Base-by-base conservation (phyloP, 2,329 filamentous ascomycete genomes). In the Aspergillus sp. region DNA sequence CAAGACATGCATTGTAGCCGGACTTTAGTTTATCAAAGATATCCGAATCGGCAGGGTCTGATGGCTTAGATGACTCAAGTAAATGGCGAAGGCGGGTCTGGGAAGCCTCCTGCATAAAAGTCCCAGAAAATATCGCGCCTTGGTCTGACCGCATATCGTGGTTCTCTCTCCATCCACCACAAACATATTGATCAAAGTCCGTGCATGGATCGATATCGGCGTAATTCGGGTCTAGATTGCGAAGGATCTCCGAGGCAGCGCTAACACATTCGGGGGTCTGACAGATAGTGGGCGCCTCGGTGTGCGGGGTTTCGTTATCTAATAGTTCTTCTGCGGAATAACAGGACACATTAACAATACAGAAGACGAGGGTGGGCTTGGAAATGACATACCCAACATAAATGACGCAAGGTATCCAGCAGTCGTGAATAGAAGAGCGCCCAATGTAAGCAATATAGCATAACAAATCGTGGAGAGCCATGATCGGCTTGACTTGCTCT, bases 181-280 rank as follows among this genome's bases (percentile, higher is more conserved):
- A 90, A 18, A 85, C 85, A 55, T 86, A 81, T 68, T 86, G 78
- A 58, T 89, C 85, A 58, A 91, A 91, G 66, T 89, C 74, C n/a
- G 78, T 81, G 64, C 88, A 91, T 1, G 88, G 83, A 67, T 90
- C 86, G 39, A 90, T 76, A 2, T 83, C 72, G 58, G 83, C 77
- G 70, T 89, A 86, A 50, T 85, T 76, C 7, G 85, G 82, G 15
- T 85, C 83, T 13, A 89, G 73, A 58, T 85, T 87, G 61, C 85
- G 82, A 8, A 88, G 77, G 39, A 89, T 81, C 61, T 83, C 81
- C 12, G 84, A 85, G 4, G 85, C 81, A 12, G 85, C 85, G 64
- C 87, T 83, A 12, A 88, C 77, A 68, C 86, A 89, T 59, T 83
- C 81, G 42, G 85, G 81, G 9, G 85, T 83, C 48, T 81, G 68